A percentile compares a stretch with the other conserved stretches of the same genome.
These are phyloP conservation scores for Alternaria consortialis DNA, from an alignment of 2,329 filamentous ascomycete genomes.

Conservation along the genomic window DNA sequence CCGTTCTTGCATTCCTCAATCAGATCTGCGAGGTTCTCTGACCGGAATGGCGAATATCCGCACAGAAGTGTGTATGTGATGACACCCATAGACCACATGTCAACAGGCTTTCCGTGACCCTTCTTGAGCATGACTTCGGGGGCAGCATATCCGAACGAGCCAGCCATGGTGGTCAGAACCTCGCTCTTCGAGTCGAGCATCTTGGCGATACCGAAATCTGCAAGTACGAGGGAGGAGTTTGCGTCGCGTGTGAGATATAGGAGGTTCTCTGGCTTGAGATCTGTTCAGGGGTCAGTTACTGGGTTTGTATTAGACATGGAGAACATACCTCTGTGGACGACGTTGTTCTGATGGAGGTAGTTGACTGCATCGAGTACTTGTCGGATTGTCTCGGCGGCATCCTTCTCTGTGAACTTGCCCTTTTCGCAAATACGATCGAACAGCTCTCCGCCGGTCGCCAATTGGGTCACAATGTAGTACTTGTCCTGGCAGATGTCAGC, in stretches of 20 bases:
- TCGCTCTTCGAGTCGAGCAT: slow-evolving; percentile 92
- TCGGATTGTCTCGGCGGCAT: slow-evolving; percentile 93
- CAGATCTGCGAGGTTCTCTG: slow-evolving; percentile 89
- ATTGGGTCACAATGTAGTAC: slow-evolving; percentile 98
- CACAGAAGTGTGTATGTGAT: slow-evolving; percentile 98
- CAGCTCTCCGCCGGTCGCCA: slow-evolving; percentile 93
- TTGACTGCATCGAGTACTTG: slow-evolving; percentile 93
- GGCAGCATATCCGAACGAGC: slow-evolving; percentile 96
- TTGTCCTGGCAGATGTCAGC: slow-evolving; percentile 75
- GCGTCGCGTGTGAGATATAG: slow-evolving; percentile 84
- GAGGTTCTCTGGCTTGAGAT: slow-evolving; percentile 97
- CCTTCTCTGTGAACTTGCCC: slow-evolving; percentile 98
- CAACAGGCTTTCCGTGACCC: slow-evolving; percentile 96
- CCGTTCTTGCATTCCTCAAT: slow-evolving; percentile 91
- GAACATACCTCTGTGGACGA: slow-evolving; percentile 86
- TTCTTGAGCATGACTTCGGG: slow-evolving; percentile 98
- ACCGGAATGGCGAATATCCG: slow-evolving; percentile 97
- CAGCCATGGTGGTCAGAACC: slow-evolving; percentile 96
- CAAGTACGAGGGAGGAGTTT: slow-evolving; percentile 87
- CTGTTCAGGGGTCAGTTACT: slow-evolving; percentile 58
- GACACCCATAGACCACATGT: slow-evolving; percentile 99
- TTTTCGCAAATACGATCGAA: slow-evolving; percentile 99
- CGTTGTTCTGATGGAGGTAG: slow-evolving; percentile 92
- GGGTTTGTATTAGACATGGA: background rate
- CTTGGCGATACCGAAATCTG: slow-evolving; percentile 98